These are phyloP conservation scores for Fusarium brachygibbosum DNA, from an alignment of 2,329 filamentous ascomycete genomes.

Conservation along the genomic window DNA sequence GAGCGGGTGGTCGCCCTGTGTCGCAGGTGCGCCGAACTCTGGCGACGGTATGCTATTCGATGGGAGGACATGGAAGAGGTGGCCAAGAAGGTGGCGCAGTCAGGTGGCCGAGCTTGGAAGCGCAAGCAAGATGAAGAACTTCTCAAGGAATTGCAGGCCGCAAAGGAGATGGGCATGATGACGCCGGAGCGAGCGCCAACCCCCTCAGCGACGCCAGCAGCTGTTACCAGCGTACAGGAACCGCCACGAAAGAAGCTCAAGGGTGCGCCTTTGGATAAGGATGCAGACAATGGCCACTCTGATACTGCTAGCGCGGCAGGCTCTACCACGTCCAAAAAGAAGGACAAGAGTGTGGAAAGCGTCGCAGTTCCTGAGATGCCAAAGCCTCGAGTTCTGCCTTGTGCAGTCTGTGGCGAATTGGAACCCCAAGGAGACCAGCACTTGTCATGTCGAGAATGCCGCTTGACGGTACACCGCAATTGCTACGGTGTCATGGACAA, in stretches of 20 bases:
- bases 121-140: slow-evolving; percentile 93
- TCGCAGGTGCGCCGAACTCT: slow-evolving; percentile 89
- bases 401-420: slow-evolving; percentile 83
- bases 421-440: slow-evolving; percentile 80
- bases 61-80: slow-evolving; percentile 96
- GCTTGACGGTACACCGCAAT: slow-evolving; percentile 88
- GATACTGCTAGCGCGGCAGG: slow-evolving; percentile 61
- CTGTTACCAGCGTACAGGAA: slow-evolving; percentile 56
- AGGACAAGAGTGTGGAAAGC: slow-evolving; percentile 67
- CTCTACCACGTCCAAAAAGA: slow-evolving; percentile 65
- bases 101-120: slow-evolving; percentile 86
- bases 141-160: slow-evolving; percentile 76
- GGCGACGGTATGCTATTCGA: slow-evolving; percentile 95
- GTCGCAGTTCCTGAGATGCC: slow-evolving; percentile 81
- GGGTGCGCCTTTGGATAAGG: slow-evolving; percentile 63
- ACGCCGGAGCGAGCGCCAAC: slow-evolving; percentile 60
- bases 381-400: slow-evolving; percentile 82
- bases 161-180: slow-evolving; percentile 69
- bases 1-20: slow-evolving; percentile 87
- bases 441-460: slow-evolving; percentile 86
- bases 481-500: slow-evolving; percentile 90
- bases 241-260: slow-evolving; percentile 77
- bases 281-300: slow-evolving; percentile 61
- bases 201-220: slow-evolving; percentile 47
- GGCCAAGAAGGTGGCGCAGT: slow-evolving; percentile 84